Percentiles rank a stretch among this genome's conserved stretches.
phyloP scores from a whole-genome alignment of 768 basidiomycete species.

The Russula emetica region DNA sequence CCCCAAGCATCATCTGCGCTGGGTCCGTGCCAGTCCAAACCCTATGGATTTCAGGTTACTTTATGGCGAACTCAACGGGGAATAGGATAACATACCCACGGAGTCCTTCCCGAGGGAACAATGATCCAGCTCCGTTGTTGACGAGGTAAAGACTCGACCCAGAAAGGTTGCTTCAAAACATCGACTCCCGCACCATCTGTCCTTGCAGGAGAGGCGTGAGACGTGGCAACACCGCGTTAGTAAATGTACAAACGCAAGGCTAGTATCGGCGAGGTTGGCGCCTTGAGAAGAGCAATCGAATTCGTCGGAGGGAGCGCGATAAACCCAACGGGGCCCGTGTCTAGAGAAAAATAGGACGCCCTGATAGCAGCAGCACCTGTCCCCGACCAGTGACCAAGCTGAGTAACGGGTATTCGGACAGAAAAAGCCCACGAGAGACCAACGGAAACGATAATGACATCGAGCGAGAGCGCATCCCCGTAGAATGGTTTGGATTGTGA shows the following conservation, averaged over 20 bases:
- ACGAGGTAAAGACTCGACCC: slow-evolving; percentile 57
- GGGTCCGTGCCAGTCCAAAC: slow-evolving; percentile 90
- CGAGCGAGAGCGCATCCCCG: slow-evolving; percentile 39
- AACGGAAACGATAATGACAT: slow-evolving; percentile 34
- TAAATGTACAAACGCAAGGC: slow-evolving; percentile 49
- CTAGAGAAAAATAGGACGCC: slow-evolving; percentile 56
- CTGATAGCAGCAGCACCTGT: slow-evolving; percentile 35
- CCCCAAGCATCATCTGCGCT: slow-evolving; percentile 68
- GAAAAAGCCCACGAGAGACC: slow-evolving; percentile 31
- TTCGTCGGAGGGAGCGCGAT: slow-evolving; percentile 51
- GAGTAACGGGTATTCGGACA: slow-evolving; percentile 43
- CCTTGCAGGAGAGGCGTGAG: slow-evolving; percentile 14
- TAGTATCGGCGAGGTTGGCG: slow-evolving; percentile 48
- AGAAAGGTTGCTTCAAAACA: slow-evolving; percentile 50
- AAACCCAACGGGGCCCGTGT: slow-evolving; percentile 55
- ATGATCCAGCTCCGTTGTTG: slow-evolving; percentile 68
- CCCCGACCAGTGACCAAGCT: slow-evolving; percentile 42
- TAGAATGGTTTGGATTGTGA: slow-evolving; percentile 40
- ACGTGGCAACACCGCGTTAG: background rate
- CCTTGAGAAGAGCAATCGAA: slow-evolving; percentile 29
- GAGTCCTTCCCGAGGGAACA: slow-evolving; percentile 75
- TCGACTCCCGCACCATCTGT: slow-evolving; percentile 88
- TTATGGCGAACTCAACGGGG: background rate
- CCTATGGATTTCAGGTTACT: slow-evolving; percentile 41
- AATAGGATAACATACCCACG: slow-evolving; percentile 57